phyloP scores from a whole-genome alignment of 257 asterid genomes.

The Paraleonurus japonicus region DNA sequence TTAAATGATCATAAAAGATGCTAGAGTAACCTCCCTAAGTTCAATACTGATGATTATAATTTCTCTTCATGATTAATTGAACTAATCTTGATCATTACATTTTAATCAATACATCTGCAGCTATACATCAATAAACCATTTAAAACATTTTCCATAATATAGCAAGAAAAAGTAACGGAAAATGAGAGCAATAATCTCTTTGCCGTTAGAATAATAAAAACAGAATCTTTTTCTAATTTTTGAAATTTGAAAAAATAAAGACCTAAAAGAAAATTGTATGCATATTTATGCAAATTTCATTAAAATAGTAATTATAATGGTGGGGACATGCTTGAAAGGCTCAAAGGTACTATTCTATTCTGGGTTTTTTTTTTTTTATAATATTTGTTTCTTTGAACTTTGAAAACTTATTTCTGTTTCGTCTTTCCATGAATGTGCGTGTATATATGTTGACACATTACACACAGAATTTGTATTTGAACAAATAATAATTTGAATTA shows the following conservation, averaged over 20 bases:
- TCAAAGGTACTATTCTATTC: slow-evolving; percentile 30
- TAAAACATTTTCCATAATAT: not conserved
- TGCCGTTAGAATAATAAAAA: slow-evolving; percentile 21
- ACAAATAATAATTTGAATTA: slow-evolving; percentile 38
- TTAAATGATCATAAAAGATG: not conserved
- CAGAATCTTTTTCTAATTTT: not conserved
- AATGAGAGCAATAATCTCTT: slow-evolving; percentile 21
- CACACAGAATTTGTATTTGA: slow-evolving; percentile 21
- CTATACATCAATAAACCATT: not conserved
- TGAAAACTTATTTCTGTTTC: slow-evolving; percentile 13
- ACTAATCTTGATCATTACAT: slow-evolving; percentile 28
- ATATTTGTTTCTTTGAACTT: slow-evolving; percentile 18
- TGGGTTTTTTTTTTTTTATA: slow-evolving; percentile 14
- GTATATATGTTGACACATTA: not conserved
- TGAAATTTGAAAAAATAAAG: not conserved
- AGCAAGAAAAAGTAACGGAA: slow-evolving; percentile 21
- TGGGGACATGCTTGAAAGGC: slow-evolving; percentile 55
- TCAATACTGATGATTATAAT: not conserved
- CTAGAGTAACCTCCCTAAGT: slow-evolving; percentile 14
- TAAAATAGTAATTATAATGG: slow-evolving; percentile 27
- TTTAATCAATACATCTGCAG: not conserved
- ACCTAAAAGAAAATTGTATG: not conserved
- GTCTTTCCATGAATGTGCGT: not conserved
- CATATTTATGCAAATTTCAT: not conserved
- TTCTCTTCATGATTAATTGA: slow-evolving; percentile 20